phyloP scores from a whole-genome alignment of 2,329 filamentous ascomycete species.

The Diaporthe amygdali region DNA sequence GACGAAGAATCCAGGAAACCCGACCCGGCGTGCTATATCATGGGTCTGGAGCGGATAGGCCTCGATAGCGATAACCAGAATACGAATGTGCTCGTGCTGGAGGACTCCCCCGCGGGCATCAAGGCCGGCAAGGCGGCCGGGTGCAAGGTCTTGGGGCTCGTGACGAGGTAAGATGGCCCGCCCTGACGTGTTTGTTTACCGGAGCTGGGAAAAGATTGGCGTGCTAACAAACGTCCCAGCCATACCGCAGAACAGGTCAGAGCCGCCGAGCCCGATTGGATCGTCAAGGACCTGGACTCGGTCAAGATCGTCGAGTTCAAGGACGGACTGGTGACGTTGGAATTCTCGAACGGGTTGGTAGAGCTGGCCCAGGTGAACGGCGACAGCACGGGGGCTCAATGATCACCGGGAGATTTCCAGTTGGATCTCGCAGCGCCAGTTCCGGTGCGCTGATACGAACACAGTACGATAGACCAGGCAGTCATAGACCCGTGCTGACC shows the following conservation, averaged over 20 bases:
- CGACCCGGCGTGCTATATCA: conserved; percentile 74
- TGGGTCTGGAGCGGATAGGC: conserved; percentile 68
- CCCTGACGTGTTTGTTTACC: background rate
- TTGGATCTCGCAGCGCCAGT: background rate
- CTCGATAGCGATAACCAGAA: conserved; percentile 51
- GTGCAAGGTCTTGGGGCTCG: conserved; percentile 82
- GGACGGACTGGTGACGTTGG: conserved; percentile 67
- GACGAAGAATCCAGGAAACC: conserved; percentile 62
- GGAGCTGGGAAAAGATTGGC: background rate
- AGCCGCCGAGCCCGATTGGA: conserved; percentile 84
- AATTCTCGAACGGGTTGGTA: conserved; percentile 68
- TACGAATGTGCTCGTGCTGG: conserved; percentile 71
- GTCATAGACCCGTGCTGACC: background rate
- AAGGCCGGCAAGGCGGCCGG: conserved; percentile 83
- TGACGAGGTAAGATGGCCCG: conserved; percentile 54
- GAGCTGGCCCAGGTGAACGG: conserved; percentile 11
- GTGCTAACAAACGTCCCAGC: conserved; percentile 49
- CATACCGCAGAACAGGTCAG: conserved; percentile 75
- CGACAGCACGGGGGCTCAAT: background rate
- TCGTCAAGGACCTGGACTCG: conserved; percentile 79
- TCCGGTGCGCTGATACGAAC: background rate
- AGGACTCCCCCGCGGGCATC: conserved; percentile 89
- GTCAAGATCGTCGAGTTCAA: conserved; percentile 66
- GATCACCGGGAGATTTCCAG: background rate
- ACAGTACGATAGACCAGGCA: background rate